These are phyloP conservation scores for Cryptococcus jaspeensis DNA, from an alignment of 1,284 basidiomycete genomes.

Conservation along the genomic window DNA sequence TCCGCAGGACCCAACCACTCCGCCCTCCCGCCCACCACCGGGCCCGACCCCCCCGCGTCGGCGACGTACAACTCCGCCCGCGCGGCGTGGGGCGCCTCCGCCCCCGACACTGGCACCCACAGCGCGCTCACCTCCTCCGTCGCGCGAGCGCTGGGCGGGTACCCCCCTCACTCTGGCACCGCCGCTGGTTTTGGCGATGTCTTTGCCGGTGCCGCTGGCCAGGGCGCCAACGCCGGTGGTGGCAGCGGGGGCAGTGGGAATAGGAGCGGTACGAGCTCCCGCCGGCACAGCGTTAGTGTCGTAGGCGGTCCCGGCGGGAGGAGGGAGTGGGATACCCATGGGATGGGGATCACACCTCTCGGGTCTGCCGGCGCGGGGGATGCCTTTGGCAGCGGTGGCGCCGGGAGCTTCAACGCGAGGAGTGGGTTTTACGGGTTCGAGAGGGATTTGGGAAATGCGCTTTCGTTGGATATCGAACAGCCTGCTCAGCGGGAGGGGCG, in stretches of 20 bases:
- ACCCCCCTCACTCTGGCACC: conserved; percentile 33
- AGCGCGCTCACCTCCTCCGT: conserved; percentile 33
- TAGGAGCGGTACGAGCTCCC: conserved; percentile 66
- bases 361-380: conserved; percentile 3
- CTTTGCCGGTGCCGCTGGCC: too few species aligned
- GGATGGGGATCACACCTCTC: conserved; percentile 59
- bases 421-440: conserved; percentile 64
- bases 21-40: background rate
- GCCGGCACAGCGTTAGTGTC: conserved; percentile 81
- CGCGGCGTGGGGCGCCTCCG: conserved; percentile 21
- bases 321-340: conserved; percentile 50
- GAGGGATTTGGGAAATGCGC: conserved; percentile 60
- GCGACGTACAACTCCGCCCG: conserved; percentile 8
- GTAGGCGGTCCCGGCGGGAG: conserved; percentile 54
- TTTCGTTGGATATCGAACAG: conserved; percentile 61
- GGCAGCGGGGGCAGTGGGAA: conserved; percentile 19
- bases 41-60: background rate
- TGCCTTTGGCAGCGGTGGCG: background rate
- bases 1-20: background rate
- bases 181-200: conserved; percentile 15
- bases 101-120: conserved; percentile 18
- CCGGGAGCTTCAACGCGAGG: conserved; percentile 9
- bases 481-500: conserved; percentile 18
- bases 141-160: conserved; percentile 29
- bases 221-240: conserved; percentile 5